A percentile compares a stretch with the other conserved stretches of the same genome.
Evolutionary conservation across 768 basidiomycete genomes (phyloP).

Genomic region (Polyporus arcularius): DNA sequence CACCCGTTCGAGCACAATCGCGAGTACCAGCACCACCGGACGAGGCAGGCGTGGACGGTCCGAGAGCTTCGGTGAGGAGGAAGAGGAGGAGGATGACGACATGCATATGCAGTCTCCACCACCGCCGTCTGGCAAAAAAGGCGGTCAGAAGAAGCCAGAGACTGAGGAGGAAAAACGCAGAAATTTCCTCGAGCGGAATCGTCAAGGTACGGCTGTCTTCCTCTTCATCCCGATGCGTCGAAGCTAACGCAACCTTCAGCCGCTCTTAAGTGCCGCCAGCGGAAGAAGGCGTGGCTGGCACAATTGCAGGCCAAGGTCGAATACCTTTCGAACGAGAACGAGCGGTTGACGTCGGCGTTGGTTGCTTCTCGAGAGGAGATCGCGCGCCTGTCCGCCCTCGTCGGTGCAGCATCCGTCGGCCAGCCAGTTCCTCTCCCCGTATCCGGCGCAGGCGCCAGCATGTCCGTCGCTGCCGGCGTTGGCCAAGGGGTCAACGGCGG

Average conservation of each 20-base stretch:
- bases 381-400: slow-evolving; percentile 73
- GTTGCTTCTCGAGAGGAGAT: slow-evolving; percentile 91
- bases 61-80: slow-evolving; percentile 32
- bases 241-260: slow-evolving; percentile 48
- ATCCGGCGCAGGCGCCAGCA: slow-evolving; percentile 26
- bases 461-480: slow-evolving; percentile 30
- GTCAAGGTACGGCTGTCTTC: slow-evolving; percentile 70
- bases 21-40: slow-evolving; percentile 20
- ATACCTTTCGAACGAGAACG: slow-evolving; percentile 90
- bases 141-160: slow-evolving; percentile 72
- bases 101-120: slow-evolving; percentile 22
- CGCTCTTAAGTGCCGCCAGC: slow-evolving; percentile 97
- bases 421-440: slow-evolving; percentile 16
- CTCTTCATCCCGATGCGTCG: neutral
- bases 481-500: slow-evolving; percentile 24
- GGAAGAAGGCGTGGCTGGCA: slow-evolving; percentile 97
- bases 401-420: slow-evolving; percentile 64
- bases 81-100: slow-evolving; percentile 39
- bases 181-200: slow-evolving; percentile 96
- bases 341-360: slow-evolving; percentile 85
- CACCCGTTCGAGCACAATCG: slow-evolving; percentile 38
- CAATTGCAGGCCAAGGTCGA: slow-evolving; percentile 95
- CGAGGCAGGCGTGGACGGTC: slow-evolving; percentile 28
- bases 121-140: slow-evolving; percentile 19
- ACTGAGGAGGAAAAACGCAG: slow-evolving; percentile 97